Evolutionary conservation across 257 asterid genomes (phyloP), one percentile per base, ranked within the genome.

Genomic region (Ilex aquifolium): DNA sequence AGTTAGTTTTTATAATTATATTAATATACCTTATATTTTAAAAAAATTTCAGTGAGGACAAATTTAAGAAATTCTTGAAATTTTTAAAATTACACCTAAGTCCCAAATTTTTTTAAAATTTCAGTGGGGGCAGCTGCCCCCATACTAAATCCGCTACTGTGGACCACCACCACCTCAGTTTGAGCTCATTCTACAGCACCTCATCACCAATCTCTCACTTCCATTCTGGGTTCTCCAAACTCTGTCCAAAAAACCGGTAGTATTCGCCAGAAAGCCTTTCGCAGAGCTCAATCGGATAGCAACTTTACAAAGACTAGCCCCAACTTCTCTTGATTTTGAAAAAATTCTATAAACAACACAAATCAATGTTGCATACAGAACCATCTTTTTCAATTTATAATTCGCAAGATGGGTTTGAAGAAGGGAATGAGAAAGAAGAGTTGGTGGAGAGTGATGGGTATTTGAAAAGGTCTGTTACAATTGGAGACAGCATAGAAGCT

Each of bases 351-450:
- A 52, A 58, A 61, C 56, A 65, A 17, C 36, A 55, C 32, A 65
- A 61, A 13, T 53, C 71, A 31, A 63, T 78, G 74, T 65, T 90
- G 75, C 84, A 61, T 8, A 80, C 88, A 5, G 95, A 85, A 62
- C 83, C 92, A 21, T 90, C 97, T 2, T 80, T 90, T 63, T 72
- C 81, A 3, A 82, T 87, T 30, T 89, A 89, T 65, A 79, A 56
- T 62, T 36, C 67, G 1, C 78, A 74, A 10, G 88, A 77, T 12
- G 56, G 70, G 30, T 70, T 58, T 39, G 67, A 39, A 12, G 67
- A 65, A 69, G 77, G 74, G 32, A 32, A 29, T 5, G 51, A 57
- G 56, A 63, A 69, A 13, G 62, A 72, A 54, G 76, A 74, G 55
- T 58, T 60, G 49, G 36, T 69, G 14, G 79, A 62, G 46, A 53